phyloP scores from a whole-genome alignment of 352 stramenopile species.

The Elongisporangium anandrum region DNA sequence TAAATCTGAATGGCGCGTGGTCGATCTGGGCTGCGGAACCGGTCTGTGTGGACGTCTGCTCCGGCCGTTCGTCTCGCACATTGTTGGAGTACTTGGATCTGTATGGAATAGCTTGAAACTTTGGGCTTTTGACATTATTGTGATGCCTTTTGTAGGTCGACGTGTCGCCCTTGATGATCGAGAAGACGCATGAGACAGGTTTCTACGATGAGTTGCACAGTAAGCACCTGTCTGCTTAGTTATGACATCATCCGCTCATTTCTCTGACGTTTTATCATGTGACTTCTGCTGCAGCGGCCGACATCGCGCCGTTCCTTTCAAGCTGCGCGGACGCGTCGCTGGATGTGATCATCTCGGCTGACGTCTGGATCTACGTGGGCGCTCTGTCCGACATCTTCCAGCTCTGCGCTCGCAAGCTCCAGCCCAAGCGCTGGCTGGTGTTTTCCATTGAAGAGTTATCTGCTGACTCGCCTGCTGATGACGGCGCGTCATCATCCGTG shows the following conservation, averaged over 20 bases:
- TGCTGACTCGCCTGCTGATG: neutral
- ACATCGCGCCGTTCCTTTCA: constrained; percentile 53
- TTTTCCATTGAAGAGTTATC: constrained; percentile 68
- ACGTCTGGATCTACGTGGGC: constrained; percentile 88
- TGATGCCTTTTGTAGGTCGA: constrained; percentile 43
- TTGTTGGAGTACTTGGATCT: constrained; percentile 39
- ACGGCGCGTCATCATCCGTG: neutral
- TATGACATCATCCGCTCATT: neutral
- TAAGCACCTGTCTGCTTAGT: constrained; percentile 22
- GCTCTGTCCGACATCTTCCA: constrained; percentile 58
- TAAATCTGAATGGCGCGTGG: constrained; percentile 27
- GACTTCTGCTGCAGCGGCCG: constrained; percentile 24
- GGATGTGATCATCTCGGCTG: constrained; percentile 66
- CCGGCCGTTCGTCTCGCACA: constrained; percentile 42
- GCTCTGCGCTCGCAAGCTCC: constrained; percentile 40
- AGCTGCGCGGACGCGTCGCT: constrained; percentile 33
- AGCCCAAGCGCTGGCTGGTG: constrained; percentile 34
- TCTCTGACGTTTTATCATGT: constrained; percentile 5
- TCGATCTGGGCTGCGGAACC: constrained; percentile 75
- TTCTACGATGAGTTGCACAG: constrained; percentile 73
- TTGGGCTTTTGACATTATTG: too few relatives aligned
- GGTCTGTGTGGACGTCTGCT: constrained; percentile 70
- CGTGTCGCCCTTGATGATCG: constrained; percentile 77
- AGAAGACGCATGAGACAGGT: constrained; percentile 55
- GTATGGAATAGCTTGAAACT: neutral